Conservation (phyloP, 345 rosid genomes). For the Moricandia arvensis region DNA sequence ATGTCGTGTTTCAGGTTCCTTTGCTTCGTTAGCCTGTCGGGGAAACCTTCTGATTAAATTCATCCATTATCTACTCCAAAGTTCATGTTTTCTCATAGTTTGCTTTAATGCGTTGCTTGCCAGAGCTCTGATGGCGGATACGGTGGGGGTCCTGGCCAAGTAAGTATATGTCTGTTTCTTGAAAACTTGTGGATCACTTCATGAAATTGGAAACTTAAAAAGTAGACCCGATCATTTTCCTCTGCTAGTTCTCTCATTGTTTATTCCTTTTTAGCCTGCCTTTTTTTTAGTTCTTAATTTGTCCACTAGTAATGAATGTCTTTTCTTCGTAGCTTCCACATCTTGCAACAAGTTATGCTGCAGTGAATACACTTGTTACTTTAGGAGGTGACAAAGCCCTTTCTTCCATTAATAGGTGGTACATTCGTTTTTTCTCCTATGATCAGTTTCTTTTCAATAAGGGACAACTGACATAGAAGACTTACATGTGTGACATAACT, state of each 20-base stretch:
- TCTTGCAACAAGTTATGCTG: slow-evolving; percentile 94
- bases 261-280: not conserved
- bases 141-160: slow-evolving; percentile 99
- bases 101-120: slow-evolving; percentile 1
- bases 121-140: slow-evolving; percentile 87
- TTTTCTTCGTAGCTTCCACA: slow-evolving; percentile 74
- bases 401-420: slow-evolving; percentile 73
- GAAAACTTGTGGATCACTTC: not conserved
- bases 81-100: not conserved
- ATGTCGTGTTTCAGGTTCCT: not conserved
- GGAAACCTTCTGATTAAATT: not conserved
- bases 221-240: not conserved
- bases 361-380: slow-evolving; percentile 83
- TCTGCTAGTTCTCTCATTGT: slow-evolving; percentile 5
- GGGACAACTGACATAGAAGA: too few relatives aligned
- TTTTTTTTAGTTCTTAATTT: too few relatives aligned
- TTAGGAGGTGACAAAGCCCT: slow-evolving; percentile 74
- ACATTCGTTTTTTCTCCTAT: not conserved
- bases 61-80: too few relatives aligned
- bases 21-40: not conserved
- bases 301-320: slow-evolving; percentile 9
- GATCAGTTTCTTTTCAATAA: slow-evolving; percentile 2
- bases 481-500: slow-evolving; percentile 30
- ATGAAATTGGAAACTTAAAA: not conserved
- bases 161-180: slow-evolving; percentile 40